Evolutionary conservation across 2,329 filamentous ascomycete genomes (phyloP), one percentile per base, ranked within the genome.

Genomic region (Mycosphaerella sp.): DNA sequence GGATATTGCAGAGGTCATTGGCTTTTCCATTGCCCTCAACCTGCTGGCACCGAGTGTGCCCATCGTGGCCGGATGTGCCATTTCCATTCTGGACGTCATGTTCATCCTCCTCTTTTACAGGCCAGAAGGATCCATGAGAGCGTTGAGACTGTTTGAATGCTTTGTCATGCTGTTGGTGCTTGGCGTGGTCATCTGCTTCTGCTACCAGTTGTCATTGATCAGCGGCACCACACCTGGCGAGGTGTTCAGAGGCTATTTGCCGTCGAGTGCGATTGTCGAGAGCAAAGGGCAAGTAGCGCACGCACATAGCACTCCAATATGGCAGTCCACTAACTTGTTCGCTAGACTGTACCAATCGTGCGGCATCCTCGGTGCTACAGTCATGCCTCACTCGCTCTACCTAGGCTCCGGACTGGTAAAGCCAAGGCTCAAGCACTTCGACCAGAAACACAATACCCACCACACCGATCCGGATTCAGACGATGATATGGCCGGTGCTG

Each of bases 321-420:
- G 26, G 1, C 40, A 23, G 9, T 21, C 23, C 9, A 8, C 45
- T 48, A 44, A 53, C 38, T 38, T 6, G 2, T 1, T 6, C n/a
- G 26, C 29, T 40, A 65, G 76, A 45, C 65, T 84, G 0, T 87
- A 86, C 66, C 83, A 87, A 69, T 80, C 85, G 1, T 90, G 86
- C 59, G 86, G 86, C 48, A 90, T 90, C 54, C 75, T 90, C 0
- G 86, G 86, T 1, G 86, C 86, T 3, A 90, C 86, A 0, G 84
- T 86, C 23, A 86, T 86, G 83, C 83, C 83, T 4, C 83, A 86
- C 62, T 83, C 80, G 49, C 71, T 87, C 3, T 87, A 83, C 60
- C 76, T 88, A 3, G 85, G 85, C 21, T 85, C 81, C 4, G 84
- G 84, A 6, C 82, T 87, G 40, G 82, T 86, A 1, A 84, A 87